Percentiles rank a stretch among this genome's conserved stretches.
phyloP scores from a whole-genome alignment of 306 rosid genomes.

The Pueraria montana region DNA sequence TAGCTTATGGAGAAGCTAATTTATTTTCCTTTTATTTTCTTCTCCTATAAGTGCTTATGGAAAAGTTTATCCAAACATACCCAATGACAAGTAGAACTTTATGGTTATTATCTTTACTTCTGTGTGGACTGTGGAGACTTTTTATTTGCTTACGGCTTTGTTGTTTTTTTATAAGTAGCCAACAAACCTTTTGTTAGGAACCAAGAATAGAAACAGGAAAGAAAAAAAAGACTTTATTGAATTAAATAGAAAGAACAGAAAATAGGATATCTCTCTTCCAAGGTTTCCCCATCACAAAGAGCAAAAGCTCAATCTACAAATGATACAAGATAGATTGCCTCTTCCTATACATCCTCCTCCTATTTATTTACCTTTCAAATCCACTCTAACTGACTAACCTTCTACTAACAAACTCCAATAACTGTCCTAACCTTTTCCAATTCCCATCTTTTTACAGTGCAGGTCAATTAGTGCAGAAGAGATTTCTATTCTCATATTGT shows the following conservation, averaged over 20 bases:
- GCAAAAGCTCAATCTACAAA: not conserved
- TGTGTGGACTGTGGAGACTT: constrained; percentile 10
- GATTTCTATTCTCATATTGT: constrained; percentile 75
- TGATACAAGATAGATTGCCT: not conserved
- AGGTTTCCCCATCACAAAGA: not conserved
- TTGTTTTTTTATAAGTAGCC: constrained; percentile 43
- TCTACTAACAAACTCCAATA: constrained; percentile 3
- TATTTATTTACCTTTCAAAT: not conserved
- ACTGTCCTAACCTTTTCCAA: not conserved
- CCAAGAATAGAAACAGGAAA: not conserved
- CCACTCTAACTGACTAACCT: not conserved
- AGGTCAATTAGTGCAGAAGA: constrained; percentile 81
- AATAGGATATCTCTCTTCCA: not conserved
- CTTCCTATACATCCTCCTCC: not conserved
- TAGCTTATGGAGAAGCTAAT: no score
- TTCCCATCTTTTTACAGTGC: constrained; percentile 71
- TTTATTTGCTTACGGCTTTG: constrained; percentile 9
- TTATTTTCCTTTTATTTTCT: no score
- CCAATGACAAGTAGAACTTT: constrained; percentile 1
- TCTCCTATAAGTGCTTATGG: no score
- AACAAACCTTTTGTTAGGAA: constrained; percentile 40
- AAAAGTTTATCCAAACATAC: no score
- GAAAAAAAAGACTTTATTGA: not conserved
- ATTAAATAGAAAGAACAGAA: not conserved
- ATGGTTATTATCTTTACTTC: constrained; percentile 27